Conservation (phyloP, 2,329 filamentous ascomycete genomes). For the Curvularia lunata region DNA sequence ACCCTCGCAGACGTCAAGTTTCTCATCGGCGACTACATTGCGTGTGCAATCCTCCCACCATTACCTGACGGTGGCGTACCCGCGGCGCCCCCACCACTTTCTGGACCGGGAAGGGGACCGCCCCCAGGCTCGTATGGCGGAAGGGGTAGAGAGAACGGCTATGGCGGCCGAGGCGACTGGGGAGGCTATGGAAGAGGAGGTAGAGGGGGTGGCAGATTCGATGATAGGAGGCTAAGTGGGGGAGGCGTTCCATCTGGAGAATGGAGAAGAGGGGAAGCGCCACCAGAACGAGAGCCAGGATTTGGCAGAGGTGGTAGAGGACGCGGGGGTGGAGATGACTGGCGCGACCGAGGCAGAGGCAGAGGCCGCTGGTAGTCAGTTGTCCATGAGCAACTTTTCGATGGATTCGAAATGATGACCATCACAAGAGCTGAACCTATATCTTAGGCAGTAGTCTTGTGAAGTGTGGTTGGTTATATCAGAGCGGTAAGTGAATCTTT, state of each 20-base stretch:
- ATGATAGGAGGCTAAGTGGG: slow-evolving; percentile 49
- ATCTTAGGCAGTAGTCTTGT: too few relatives aligned
- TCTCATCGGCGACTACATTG: slow-evolving; percentile 87
- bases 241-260: slow-evolving; percentile 62
- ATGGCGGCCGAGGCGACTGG: slow-evolving; percentile 40
- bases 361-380: slow-evolving; percentile 39
- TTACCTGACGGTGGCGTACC: slow-evolving; percentile 75
- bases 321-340: slow-evolving; percentile 41
- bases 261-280: slow-evolving; percentile 69
- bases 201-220: slow-evolving; percentile 36
- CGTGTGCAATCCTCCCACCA: slow-evolving; percentile 80
- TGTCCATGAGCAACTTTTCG: background rate
- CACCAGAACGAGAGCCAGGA: slow-evolving; percentile 58
- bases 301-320: slow-evolving; percentile 45
- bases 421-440: background rate
- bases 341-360: slow-evolving; percentile 45
- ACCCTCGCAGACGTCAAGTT: slow-evolving; percentile 79
- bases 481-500: background rate
- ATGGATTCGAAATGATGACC: background rate
- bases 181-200: slow-evolving; percentile 44
- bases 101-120: slow-evolving; percentile 37
- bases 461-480: background rate
- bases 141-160: slow-evolving; percentile 42
- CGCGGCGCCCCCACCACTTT: slow-evolving; percentile 60
- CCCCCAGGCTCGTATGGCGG: slow-evolving; percentile 36